phyloP scores from a whole-genome alignment of 2,329 filamentous ascomycete species.

The Diplocarpon mali region DNA sequence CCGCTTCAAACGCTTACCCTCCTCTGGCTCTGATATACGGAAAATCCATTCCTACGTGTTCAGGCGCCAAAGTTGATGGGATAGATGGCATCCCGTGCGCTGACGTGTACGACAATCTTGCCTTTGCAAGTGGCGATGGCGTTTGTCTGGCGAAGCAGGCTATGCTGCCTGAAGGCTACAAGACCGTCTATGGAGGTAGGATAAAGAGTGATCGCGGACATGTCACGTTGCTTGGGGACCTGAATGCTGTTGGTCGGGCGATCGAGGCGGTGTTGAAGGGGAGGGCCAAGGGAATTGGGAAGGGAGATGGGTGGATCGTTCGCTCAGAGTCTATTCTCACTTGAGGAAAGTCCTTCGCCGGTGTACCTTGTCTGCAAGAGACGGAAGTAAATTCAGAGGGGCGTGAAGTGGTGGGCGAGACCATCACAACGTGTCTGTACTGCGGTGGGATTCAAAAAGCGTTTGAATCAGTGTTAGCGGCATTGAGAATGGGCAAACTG shows the following conservation, averaged over 20 bases:
- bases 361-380: no score
- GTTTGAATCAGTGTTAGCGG: no score
- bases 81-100: slow-evolving; percentile 62
- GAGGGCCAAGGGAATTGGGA: slow-evolving; percentile 60
- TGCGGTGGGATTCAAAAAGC: no score
- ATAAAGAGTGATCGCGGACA: slow-evolving; percentile 78
- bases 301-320: not conserved
- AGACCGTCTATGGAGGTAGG: slow-evolving; percentile 59
- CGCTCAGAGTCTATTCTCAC: not conserved
- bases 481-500: no score
- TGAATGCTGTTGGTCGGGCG: slow-evolving; percentile 68
- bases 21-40: slow-evolving; percentile 77
- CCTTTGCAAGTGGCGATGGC: slow-evolving; percentile 80
- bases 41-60: slow-evolving; percentile 77
- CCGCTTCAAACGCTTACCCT: slow-evolving; percentile 63
- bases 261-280: slow-evolving; percentile 58
- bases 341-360: no score
- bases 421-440: no score
- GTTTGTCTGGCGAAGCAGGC: slow-evolving; percentile 78
- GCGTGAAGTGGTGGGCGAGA: no score
- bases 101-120: slow-evolving; percentile 76
- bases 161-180: slow-evolving; percentile 75
- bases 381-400: no score
- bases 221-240: slow-evolving; percentile 74
- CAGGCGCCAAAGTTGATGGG: slow-evolving; percentile 63